A percentile compares a stretch with the other conserved stretches of the same genome.
Evolutionary conservation across 2,329 filamentous ascomycete species (phyloP).

Genomic region (Aspergillus sp.): DNA sequence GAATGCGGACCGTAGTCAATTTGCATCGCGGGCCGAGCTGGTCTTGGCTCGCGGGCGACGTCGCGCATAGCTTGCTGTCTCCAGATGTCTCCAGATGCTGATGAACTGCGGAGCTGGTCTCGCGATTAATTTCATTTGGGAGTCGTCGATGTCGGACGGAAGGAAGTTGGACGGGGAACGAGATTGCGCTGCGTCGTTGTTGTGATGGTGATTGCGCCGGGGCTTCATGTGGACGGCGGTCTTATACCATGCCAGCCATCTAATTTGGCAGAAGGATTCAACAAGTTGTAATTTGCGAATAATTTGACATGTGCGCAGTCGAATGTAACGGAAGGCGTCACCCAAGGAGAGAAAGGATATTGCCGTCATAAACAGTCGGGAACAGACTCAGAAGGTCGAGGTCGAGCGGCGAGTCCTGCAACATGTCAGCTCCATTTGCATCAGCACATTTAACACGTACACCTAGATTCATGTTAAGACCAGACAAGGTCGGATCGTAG

Average conservation of each 20-base stretch:
- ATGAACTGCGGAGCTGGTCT: neutral
- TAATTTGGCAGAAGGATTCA: too few species aligned
- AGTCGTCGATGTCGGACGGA: neutral
- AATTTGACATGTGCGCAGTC: too few species aligned
- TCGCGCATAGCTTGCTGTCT: neutral
- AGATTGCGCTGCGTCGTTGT: too few species aligned
- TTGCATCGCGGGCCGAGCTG: neutral
- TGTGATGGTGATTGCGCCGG: too few species aligned
- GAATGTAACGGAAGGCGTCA: neutral
- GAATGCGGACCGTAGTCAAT: neutral
- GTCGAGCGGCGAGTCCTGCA: neutral
- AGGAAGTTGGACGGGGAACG: neutral
- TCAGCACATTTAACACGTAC: neutral
- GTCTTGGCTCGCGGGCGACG: conserved; percentile 3
- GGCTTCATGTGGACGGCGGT: too few species aligned
- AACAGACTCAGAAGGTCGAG: neutral
- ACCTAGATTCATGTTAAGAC: neutral
- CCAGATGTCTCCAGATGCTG: neutral
- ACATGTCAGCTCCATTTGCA: neutral
- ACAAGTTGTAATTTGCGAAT: too few species aligned
- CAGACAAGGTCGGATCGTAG: neutral
- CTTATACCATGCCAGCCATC: too few species aligned
- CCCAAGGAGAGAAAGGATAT: neutral
- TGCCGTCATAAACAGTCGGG: neutral
- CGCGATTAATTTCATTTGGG: neutral